Base-by-base conservation (phyloP, 225 moss, liverwort and hornwort species). In the Thuidium tamariscinum region DNA sequence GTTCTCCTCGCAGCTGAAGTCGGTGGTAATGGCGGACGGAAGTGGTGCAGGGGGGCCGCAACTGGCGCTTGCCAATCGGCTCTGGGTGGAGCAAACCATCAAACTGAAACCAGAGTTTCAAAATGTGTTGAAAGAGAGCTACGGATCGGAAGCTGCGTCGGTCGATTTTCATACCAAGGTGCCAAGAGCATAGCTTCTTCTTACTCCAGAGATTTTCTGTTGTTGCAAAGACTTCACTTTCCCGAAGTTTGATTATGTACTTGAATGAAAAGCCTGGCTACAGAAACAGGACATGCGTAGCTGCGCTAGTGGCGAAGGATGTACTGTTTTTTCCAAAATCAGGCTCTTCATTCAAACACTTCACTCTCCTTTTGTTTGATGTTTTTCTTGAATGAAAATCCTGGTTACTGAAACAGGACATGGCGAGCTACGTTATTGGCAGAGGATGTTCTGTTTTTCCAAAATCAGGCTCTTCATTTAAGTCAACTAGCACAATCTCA, bases 91-190 rank as follows among this genome's bases (percentile, higher is more conserved):
- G 82, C 89, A 92, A 75, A 84, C 89, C 30, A 54, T 94, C 14
- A 86, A 91, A 56, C 57, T 94, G 74, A 94, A 91, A 85, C 87
- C 93, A 14, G 60, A 64, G 17, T 91, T 90, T 63, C 94, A 92
- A 84, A 91, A 91, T 87, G 80, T 94, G 52, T 68, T 90, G 30
- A 93, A 93, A 85, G 91, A 87, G 20, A 90, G 88, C 71, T 93
- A 93, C 63, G 91, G 91, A 86, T 87, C 92, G 34, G 94, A 94
- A 83, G 91, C 91, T 29, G 90, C 85, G 18, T 64, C 89, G 34
- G 90, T 90, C 20, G 93, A 94, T 64, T 94, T 94, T 71, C 90
- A 83, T 54, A 88, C 25, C 90, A 91, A 94, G 93, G 94, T 94
- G 10, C 55, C 25, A 42, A 68, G 22, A 60, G 63, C 29, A 27